Evolutionary conservation across 768 basidiomycete species (phyloP).

Genomic region (Pleurotus ostreatus): DNA sequence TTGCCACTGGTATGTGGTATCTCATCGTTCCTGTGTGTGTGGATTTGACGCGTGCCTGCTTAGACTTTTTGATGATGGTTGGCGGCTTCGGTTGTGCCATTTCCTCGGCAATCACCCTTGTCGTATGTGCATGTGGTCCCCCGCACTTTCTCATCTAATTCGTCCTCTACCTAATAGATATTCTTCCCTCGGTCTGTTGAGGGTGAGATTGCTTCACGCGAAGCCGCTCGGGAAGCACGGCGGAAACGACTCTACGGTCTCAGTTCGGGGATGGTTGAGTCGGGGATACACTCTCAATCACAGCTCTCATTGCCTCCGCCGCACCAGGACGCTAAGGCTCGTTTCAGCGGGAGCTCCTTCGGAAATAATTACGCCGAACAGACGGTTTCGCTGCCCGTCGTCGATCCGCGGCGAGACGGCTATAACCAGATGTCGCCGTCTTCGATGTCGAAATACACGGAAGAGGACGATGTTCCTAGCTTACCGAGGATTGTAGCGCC

Average conservation of each 20-base stretch:
- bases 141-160: not conserved
- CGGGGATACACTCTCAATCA: slow-evolving; percentile 12
- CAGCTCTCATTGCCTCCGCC: slow-evolving; percentile 2
- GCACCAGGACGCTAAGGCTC: not conserved
- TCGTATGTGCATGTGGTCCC: slow-evolving; percentile 36
- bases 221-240: slow-evolving; percentile 39
- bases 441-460: slow-evolving; percentile 23
- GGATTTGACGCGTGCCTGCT: slow-evolving; percentile 6
- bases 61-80: slow-evolving; percentile 58
- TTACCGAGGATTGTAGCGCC: slow-evolving; percentile 16
- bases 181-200: slow-evolving; percentile 82
- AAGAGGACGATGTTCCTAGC: slow-evolving; percentile 21
- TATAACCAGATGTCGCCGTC: slow-evolving; percentile 11
- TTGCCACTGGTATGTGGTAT: slow-evolving; percentile 39
- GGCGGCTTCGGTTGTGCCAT: slow-evolving; percentile 57
- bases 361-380: slow-evolving; percentile 7
- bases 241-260: slow-evolving; percentile 26
- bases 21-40: not conserved
- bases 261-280: slow-evolving; percentile 19
- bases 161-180: slow-evolving; percentile 38
- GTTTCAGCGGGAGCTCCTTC: slow-evolving; percentile 4
- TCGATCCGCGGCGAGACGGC: not conserved
- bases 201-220: slow-evolving; percentile 53
- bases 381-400: not conserved
- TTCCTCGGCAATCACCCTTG: slow-evolving; percentile 71